These are phyloP conservation scores for Ustilago trichophora DNA, from an alignment of 1,284 basidiomycete genomes.

Conservation along the genomic window DNA sequence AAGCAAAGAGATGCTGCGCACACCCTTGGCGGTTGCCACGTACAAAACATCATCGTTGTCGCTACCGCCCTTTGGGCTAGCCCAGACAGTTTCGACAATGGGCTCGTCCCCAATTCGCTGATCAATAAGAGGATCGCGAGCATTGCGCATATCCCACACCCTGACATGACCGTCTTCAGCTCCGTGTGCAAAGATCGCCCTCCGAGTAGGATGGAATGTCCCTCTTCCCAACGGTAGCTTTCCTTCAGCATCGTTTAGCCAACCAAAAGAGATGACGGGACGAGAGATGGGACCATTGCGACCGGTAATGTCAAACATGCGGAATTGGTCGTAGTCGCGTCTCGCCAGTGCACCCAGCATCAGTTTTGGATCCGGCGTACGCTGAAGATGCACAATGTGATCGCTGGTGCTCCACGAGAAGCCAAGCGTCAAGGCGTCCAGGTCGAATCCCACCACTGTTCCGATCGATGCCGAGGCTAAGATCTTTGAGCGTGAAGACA, in stretches of 20 bases:
- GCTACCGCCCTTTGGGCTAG: background rate
- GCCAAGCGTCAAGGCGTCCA: constrained; percentile 19
- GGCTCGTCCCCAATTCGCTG: constrained; percentile 29
- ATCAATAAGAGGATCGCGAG: constrained; percentile 30
- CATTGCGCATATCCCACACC: constrained; percentile 43
- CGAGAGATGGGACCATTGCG: constrained; percentile 29
- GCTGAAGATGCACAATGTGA: constrained; percentile 36
- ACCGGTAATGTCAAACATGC: constrained; percentile 42
- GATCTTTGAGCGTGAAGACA: constrained; percentile 11
- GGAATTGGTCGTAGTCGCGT: constrained; percentile 44
- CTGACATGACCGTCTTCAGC: constrained; percentile 35
- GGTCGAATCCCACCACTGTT: constrained; percentile 32
- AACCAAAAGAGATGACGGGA: constrained; percentile 39
- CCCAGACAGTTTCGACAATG: constrained; percentile 37
- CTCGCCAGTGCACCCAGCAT: constrained; percentile 30
- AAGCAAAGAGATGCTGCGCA: constrained; percentile 16
- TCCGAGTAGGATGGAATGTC: constrained; percentile 27
- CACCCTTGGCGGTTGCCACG: constrained; percentile 15
- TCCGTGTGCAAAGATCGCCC: constrained; percentile 37
- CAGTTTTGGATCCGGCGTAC: constrained; percentile 37
- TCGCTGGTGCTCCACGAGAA: constrained; percentile 45
- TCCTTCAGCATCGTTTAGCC: constrained; percentile 37
- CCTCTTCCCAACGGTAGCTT: constrained; percentile 28
- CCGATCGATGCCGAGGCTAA: constrained; percentile 33
- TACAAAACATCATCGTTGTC: constrained; percentile 19